Evolutionary conservation across 371 early-diverging fungal species (phyloP).

Genomic region (Mucor piriformis): DNA sequence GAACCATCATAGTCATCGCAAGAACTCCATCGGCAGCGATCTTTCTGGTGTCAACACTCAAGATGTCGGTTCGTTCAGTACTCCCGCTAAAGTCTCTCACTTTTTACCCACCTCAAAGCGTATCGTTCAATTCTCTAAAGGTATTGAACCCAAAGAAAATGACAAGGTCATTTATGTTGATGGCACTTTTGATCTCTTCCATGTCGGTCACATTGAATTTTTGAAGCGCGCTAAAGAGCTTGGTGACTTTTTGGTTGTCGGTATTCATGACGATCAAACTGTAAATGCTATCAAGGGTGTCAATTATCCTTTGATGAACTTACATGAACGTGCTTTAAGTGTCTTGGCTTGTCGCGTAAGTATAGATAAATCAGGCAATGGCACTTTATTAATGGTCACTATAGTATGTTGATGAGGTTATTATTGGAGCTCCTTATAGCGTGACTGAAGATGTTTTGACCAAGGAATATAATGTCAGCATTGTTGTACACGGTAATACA

Average conservation of each 20-base stretch:
- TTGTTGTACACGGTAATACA: slow-evolving; percentile 81
- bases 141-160: slow-evolving; percentile 67
- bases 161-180: slow-evolving; percentile 90
- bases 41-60: slow-evolving; percentile 62
- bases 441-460: slow-evolving; percentile 80
- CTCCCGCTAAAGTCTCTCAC: slow-evolving; percentile 68
- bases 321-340: slow-evolving; percentile 89
- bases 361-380: too few species aligned
- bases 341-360: slow-evolving; percentile 85
- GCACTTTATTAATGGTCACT: too few species aligned
- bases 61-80: slow-evolving; percentile 61
- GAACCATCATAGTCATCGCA: slow-evolving; percentile 78
- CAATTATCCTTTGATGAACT: slow-evolving; percentile 92
- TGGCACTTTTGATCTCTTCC: slow-evolving; percentile 97
- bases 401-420: slow-evolving; percentile 90
- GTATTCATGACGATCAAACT: slow-evolving; percentile 90
- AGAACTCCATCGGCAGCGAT: slow-evolving; percentile 21
- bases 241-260: slow-evolving; percentile 92
- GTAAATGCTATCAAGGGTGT: slow-evolving; percentile 87
- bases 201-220: slow-evolving; percentile 94
- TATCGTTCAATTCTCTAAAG: slow-evolving; percentile 88
- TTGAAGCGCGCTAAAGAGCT: slow-evolving; percentile 83
- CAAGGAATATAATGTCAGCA: slow-evolving; percentile 78
- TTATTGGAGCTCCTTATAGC: slow-evolving; percentile 89
- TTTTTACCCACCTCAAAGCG: slow-evolving; percentile 86